Conservation (phyloP, 2,329 filamentous ascomycete species). For the Xylaria sp. region DNA sequence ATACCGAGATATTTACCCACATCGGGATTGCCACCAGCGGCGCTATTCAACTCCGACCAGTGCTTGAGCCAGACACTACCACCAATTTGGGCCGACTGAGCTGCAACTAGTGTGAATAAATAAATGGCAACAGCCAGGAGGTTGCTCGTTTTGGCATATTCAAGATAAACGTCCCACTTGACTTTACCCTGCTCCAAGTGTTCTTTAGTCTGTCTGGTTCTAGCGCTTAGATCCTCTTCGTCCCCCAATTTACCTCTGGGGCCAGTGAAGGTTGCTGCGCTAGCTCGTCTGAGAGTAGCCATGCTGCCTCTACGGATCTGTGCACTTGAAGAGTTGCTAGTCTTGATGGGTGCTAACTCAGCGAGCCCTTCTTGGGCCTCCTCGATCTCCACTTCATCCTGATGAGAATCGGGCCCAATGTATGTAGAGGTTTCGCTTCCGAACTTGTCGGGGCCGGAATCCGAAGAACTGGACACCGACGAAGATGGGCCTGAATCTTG, state of each 20-base stretch:
- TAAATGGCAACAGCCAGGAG: conserved; percentile 83
- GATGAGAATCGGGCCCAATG: conserved; percentile 56
- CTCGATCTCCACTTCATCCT: conserved; percentile 71
- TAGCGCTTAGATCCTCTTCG: conserved; percentile 76
- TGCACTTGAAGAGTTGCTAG: conserved; percentile 51
- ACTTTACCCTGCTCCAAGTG: conserved; percentile 94
- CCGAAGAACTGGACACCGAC: conserved; percentile 38
- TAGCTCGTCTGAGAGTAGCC: conserved; percentile 84
- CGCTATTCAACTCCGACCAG: conserved; percentile 84
- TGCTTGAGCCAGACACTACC: conserved; percentile 90
- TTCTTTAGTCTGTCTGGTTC: conserved; percentile 87
- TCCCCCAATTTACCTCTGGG: conserved; percentile 83
- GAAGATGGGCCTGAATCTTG: conserved; percentile 56
- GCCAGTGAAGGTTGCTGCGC: conserved; percentile 86
- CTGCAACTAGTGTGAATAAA: conserved; percentile 73
- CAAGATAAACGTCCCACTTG: conserved; percentile 92
- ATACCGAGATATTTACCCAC: conserved; percentile 92
- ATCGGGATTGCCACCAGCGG: conserved; percentile 69
- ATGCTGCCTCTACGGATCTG: conserved; percentile 72
- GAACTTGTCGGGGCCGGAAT: conserved; percentile 50
- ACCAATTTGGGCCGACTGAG: conserved; percentile 84
- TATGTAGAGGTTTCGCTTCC: conserved; percentile 64
- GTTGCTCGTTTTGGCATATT: conserved; percentile 96
- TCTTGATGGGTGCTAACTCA: conserved; percentile 77
- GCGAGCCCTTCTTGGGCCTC: conserved; percentile 78